Conservation (phyloP, 805 yeast species). For the Candida insectorum region DNA sequence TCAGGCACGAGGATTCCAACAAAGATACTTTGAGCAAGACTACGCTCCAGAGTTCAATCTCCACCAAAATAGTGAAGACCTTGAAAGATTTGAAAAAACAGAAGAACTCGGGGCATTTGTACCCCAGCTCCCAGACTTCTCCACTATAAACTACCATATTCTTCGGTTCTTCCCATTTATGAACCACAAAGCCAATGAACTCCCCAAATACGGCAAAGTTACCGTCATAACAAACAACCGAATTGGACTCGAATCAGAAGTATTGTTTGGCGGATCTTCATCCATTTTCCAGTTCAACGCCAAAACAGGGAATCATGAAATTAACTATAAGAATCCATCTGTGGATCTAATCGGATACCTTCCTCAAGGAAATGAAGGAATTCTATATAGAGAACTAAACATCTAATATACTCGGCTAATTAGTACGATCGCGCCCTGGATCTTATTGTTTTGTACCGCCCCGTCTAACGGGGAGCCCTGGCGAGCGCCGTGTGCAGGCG, state of each 20-base stretch:
- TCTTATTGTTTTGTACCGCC: too few relatives aligned
- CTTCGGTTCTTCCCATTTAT: constrained; percentile 64
- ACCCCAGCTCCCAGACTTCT: constrained; percentile 38
- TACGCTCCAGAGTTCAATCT: background rate
- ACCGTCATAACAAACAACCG: constrained; percentile 63
- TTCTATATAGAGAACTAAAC: constrained; percentile 57
- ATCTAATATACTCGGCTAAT: too few relatives aligned
- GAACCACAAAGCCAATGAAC: constrained; percentile 27
- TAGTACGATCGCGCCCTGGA: too few relatives aligned
- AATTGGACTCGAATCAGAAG: constrained; percentile 70
- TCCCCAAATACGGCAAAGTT: constrained; percentile 22
- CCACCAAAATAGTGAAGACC: background rate
- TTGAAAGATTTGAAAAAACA: too few relatives aligned
- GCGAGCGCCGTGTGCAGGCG: too few relatives aligned
- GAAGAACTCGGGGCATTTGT: constrained; percentile 12
- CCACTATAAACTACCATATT: constrained; percentile 72
- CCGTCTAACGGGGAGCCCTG: too few relatives aligned
- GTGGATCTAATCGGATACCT: constrained; percentile 54
- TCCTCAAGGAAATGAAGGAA: constrained; percentile 65
- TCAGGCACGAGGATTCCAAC: constrained; percentile 11
- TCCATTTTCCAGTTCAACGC: constrained; percentile 52
- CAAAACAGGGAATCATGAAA: constrained; percentile 18
- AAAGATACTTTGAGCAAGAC: background rate
- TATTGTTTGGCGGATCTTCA: constrained; percentile 66
- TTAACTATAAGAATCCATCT: constrained; percentile 46